phyloP scores from a whole-genome alignment of 1,284 basidiomycete species.

The Phlebopus sp. region DNA sequence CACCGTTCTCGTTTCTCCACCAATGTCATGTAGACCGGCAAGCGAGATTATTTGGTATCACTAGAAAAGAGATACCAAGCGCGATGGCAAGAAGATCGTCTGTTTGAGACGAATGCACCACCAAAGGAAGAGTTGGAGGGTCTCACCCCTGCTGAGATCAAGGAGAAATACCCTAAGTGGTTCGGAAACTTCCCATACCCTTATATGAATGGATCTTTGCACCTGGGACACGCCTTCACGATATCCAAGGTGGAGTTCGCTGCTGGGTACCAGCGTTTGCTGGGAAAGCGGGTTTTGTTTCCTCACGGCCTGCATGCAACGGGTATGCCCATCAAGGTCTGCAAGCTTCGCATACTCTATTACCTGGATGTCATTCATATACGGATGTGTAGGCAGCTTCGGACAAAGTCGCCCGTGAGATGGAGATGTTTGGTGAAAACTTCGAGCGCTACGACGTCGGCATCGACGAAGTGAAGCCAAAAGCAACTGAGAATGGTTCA shows the following conservation, averaged over 20 bases:
- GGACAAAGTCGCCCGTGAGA: constrained; percentile 97
- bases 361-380: background rate
- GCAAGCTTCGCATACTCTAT: constrained; percentile 26
- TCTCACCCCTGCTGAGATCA: constrained; percentile 62
- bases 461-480: constrained; percentile 47
- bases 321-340: constrained; percentile 97
- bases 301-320: constrained; percentile 97
- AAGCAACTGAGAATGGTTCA: constrained; percentile 37
- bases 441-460: constrained; percentile 72
- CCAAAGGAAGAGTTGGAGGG: constrained; percentile 60
- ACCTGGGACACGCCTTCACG: constrained; percentile 97
- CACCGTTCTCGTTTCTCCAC: background rate
- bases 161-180: constrained; percentile 88
- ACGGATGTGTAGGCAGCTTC: constrained; percentile 67
- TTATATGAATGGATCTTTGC: constrained; percentile 98
- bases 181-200: constrained; percentile 94
- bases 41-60: constrained; percentile 83
- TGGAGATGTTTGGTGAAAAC: constrained; percentile 92
- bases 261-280: constrained; percentile 93
- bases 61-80: constrained; percentile 86
- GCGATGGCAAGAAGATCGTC: constrained; percentile 67
- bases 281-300: constrained; percentile 93
- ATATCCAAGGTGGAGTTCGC: constrained; percentile 99
- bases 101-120: constrained; percentile 88
- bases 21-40: constrained; percentile 67